These are phyloP conservation scores for Didymella pinodella DNA, from an alignment of 2,329 filamentous ascomycete species.

Conservation along the genomic window DNA sequence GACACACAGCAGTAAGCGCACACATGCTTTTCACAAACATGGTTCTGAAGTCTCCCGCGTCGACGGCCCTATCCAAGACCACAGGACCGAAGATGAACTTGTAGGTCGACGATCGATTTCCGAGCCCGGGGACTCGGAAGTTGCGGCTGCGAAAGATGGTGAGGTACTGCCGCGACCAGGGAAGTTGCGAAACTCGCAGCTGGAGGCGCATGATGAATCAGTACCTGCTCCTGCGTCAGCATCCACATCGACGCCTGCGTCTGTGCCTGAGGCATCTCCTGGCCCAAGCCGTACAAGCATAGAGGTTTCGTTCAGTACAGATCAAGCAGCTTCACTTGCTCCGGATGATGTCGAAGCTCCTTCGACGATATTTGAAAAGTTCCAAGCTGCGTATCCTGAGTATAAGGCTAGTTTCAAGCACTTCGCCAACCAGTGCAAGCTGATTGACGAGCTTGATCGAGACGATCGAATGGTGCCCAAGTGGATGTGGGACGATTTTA, in stretches of 20 bases:
- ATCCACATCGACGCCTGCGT: not conserved
- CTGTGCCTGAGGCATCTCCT: not conserved
- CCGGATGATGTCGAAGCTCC: not conserved
- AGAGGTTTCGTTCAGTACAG: not conserved
- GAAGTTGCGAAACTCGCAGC: not conserved
- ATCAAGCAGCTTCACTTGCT: not conserved
- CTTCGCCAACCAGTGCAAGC: slow-evolving; percentile 42
- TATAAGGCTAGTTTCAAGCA: slow-evolving; percentile 45
- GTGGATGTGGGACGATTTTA: slow-evolving; percentile 52
- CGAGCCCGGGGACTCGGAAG: no score
- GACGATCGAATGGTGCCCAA: slow-evolving; percentile 47
- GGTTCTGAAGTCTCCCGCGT: no score
- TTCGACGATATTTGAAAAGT: slow-evolving; percentile 33
- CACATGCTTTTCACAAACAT: no score
- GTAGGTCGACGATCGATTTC: no score
- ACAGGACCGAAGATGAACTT: no score
- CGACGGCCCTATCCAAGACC: no score
- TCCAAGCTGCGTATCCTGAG: slow-evolving; percentile 47
- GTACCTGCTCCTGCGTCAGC: not conserved
- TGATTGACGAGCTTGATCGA: slow-evolving; percentile 39
- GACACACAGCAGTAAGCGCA: no score
- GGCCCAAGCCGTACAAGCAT: not conserved
- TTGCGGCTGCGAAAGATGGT: not conserved
- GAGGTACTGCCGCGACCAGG: not conserved
- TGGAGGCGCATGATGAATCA: not conserved